Evolutionary conservation across 2,329 filamentous ascomycete species (phyloP), one percentile per base, ranked within the genome.

Genomic region (Apiospora sp.): DNA sequence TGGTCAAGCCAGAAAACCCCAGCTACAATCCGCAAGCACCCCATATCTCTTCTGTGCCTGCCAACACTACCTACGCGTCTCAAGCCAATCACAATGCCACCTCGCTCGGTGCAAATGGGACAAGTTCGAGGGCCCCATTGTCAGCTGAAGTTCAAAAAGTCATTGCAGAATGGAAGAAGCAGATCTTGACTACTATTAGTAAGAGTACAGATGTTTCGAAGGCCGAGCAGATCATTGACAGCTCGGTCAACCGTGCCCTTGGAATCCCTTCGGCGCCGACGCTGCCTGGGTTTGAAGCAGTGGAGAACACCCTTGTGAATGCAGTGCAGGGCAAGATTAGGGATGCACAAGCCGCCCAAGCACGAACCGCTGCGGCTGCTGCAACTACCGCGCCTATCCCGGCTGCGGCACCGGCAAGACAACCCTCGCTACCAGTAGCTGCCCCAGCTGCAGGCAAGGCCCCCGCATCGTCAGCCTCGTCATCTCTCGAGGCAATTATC

Each of bases 291-390:
- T 81, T 79, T 67, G 78, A 80, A 69, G 72, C 74, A 3, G 74
- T 79, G 27, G 79, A 80, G 71, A 77, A 71, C 10, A 78, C 78
- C 19, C 72, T 81, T 22, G 72, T 78, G 34, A 75, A 77, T 46
- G 79, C 77, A 19, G 76, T 80, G 54, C 76, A 77, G 54, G 77
- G 76, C 24, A 80, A 80, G 76, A 80, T 81, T 37, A 78, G 69
- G 61, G 77, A 79, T 51, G 77, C 79, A 75, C 77, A 77, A 74
- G 67, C 74, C 22, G 67, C 74, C 22, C 78, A 76, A 49, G 71
- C 70, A 70, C 51, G 51, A 46, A 64, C 24, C 61, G 49, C 72
- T n/a, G 43, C 70, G 19, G 46, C 37, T 19, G 34, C 73, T 24
- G 27, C 73, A 22, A n/a, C 69, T 12, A 27, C 69, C 22, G 24